A percentile compares a stretch with the other conserved stretches of the same genome.
Conservation (phyloP, 805 yeast species). For the Suhomyces prunicola region DNA sequence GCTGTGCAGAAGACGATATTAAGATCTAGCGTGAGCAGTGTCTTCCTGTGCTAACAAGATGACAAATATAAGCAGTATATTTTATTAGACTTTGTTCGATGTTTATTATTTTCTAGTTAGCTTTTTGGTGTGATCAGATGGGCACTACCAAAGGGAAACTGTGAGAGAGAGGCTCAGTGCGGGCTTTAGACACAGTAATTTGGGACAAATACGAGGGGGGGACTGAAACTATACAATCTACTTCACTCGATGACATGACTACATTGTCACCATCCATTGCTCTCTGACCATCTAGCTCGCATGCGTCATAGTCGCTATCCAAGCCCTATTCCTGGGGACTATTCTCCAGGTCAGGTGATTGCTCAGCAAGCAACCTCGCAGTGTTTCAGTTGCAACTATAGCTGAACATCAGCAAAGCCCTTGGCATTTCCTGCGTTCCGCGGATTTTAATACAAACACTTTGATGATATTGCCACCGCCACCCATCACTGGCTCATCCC, state of each 20-base stretch:
- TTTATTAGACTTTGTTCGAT: neutral
- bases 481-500: neutral
- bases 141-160: neutral
- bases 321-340: neutral
- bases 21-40: neutral
- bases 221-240: neutral
- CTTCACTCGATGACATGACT: neutral
- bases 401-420: neutral
- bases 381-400: neutral
- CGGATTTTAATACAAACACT: neutral
- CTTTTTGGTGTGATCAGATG: conserved; percentile 2
- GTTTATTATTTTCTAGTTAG: neutral
- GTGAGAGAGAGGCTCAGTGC: conserved; percentile 1
- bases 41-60: neutral
- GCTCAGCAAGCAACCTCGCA: neutral
- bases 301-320: neutral
- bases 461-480: neutral
- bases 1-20: neutral
- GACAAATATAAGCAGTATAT: neutral
- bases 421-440: neutral
- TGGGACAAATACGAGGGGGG: neutral
- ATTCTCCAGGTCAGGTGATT: neutral
- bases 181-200: neutral
- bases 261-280: neutral
- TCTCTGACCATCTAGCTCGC: neutral